Base-by-base conservation (phyloP, 2,329 filamentous ascomycete genomes). In the Aureobasidium musti region DNA sequence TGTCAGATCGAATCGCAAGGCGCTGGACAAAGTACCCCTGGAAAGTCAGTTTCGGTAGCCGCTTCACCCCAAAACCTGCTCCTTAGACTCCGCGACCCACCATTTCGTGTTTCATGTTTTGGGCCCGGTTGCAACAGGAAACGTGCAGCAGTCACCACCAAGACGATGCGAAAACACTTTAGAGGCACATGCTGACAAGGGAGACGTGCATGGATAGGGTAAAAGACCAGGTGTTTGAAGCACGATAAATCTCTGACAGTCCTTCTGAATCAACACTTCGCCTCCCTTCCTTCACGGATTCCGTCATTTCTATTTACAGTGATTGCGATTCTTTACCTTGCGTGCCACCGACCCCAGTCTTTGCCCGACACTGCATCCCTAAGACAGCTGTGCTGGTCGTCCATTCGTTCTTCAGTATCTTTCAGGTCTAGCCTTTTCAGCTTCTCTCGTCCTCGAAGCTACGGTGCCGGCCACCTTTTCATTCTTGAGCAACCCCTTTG, bases 351-450 rank as follows among this genome's bases (percentile, higher is more conserved):
- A 33, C 13, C 23, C 45, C 59, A 52, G 41, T 52, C 45, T 41
- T 30, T 63, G 30, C 45, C 45, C 39, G 28, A 47, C 56, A 35
- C 47, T 28, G 30, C 45, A 21, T 5, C 33, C 13, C 45, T 19
- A 39, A 63, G 59, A 63, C 59, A 52, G 59, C 59, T 52, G 59
- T 52, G 59, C 59, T 63, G 19, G 41, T 61, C 57, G 43, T 61
- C 30, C 57, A 61, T 49, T 61, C 57, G 43, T 14, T 49, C 23
- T 49, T 13, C 59, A 45, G 23, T 17, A 49, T 8, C 39, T 23
- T 33, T 17, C 11, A 61, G 41, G 41, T 61, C 57, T 37, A 49
- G 57, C 57, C 57, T 23, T 37, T 45, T 19, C 56, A 60, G 39
- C 39, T 60, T 49, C 28, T 11, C 41, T 49, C 57, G 13, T 19